Conservation (phyloP, 176 grass and related monocot genomes). For the Pontederia paniculata region DNA sequence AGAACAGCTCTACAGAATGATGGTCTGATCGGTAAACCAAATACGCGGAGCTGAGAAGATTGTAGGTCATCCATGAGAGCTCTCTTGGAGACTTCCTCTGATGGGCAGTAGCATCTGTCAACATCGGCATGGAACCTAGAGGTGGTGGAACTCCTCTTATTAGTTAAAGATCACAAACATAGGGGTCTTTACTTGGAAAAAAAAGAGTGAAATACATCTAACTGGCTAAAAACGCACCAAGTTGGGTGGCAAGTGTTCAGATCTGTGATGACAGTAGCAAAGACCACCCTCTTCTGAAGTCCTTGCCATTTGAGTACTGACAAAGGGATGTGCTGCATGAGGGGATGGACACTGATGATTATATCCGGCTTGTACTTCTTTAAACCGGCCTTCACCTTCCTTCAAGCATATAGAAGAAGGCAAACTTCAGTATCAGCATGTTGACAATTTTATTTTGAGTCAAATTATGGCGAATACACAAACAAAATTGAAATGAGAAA, state of each 20-base stretch:
- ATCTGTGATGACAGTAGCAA: conserved; percentile 89
- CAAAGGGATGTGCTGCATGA: conserved; percentile 98
- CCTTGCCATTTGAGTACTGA: conserved; percentile 99
- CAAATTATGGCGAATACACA: background rate
- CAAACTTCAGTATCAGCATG: background rate
- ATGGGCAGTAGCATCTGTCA: conserved; percentile 97
- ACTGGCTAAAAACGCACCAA: conserved; percentile 34
- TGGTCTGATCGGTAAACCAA: conserved; percentile 90
- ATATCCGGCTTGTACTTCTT: conserved; percentile 99
- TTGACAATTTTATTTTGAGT: background rate
- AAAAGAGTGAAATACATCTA: background rate
- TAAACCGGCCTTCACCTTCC: conserved; percentile 95
- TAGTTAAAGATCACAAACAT: background rate
- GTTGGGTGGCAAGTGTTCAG: conserved; percentile 97
- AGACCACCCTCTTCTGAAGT: conserved; percentile 73
- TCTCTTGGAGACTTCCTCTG: conserved; percentile 88
- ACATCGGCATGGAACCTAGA: conserved; percentile 88
- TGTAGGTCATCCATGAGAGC: conserved; percentile 70
- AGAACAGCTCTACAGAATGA: conserved; percentile 88
- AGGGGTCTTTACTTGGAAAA: background rate
- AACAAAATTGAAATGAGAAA: no score
- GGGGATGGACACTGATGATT: conserved; percentile 97
- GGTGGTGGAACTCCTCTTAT: background rate
- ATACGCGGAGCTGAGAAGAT: conserved; percentile 65
- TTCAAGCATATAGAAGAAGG: conserved; percentile 36